Base-by-base conservation (phyloP, 23 red algal genomes). In the Gracilaria domingensis region DNA sequence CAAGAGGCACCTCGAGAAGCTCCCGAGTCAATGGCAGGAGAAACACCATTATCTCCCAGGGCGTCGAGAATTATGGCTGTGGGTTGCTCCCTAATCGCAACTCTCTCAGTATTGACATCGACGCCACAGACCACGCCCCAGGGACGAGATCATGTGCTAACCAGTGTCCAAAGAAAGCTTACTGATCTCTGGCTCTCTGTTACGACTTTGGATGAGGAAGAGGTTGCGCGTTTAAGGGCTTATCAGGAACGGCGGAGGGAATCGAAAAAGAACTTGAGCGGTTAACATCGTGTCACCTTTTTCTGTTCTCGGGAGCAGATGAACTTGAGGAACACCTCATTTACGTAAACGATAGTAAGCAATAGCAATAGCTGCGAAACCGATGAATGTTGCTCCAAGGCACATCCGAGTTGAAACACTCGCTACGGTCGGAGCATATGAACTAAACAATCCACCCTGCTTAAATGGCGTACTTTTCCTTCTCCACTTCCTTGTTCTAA, bases 401-500 rank as follows among this genome's bases (percentile, higher is more conserved):
- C 42, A 8, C 21, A 73, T 4, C 20, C 44, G 67, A 6, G 2
- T 73, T 3, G 33, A 40, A 44, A 17, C 0, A 40, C 20, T 44
- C 35, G 20, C 0, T 17, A 40, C 20, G 14, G 21, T 24, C 35
- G 67, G 67, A 21, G 16, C 14, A 44, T 11, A 40, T n/a, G 12
- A 1, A 73, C 34, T 40, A 44, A 37, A 21, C 35, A 8, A 42
- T 40, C 33, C 12, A 42, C 67, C 20, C 24, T 23, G 20, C 9
- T 44, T 42, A 42, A 73, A 44, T 44, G 12, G 67, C 16, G 17
- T 20, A 29, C 1, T 73, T 44, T 73, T 73, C 38, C 67, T 73
- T 44, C 20, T 87, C 83, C 83, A 87, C 51, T 70, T 75, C 32
- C 83, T 65, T 20, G 58, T 17, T 37, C 26, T 25, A 24, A 66